Base-by-base conservation (phyloP, 139 green algal species). In the Picochlorum costavermella region DNA sequence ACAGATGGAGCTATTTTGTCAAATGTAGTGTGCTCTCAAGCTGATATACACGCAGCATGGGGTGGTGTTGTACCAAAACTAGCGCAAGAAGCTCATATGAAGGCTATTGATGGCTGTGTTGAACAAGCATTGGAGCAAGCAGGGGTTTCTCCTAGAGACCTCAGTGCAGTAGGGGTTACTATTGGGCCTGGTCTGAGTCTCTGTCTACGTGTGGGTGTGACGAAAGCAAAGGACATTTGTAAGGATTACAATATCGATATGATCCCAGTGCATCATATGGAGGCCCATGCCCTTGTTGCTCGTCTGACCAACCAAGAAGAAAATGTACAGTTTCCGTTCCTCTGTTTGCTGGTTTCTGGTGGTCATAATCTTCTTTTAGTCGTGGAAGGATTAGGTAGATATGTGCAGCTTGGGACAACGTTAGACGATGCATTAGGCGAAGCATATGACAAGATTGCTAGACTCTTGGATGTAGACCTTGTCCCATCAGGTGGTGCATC, bases 181-280 rank as follows among this genome's bases (percentile, higher is more conserved):
- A 67, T 97, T 3, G 94, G 94, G 3, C 93, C 94, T 0, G 94
- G 94, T 1, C 83, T 99, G 14, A 86, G 82, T 64, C 71, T 97
- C 36, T 99, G 94, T 76, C 75, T 98, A 40, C 71, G 70, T 59
- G 86, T 98, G 12, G 93, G 93, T 5, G 88, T 95, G n/a, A 57
- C 61, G n/a, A 95, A 96, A 73, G 94, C 94, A 14, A 71, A 80
- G n/a, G 44, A 75, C 14, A 53, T 98, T 12, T 80, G 87, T 1
- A 60, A 70, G 1, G 10, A 61, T 23, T 68, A 89, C 69, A 31
- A 60, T 3, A 58, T 96, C 14, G 86, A 86, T 1, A 64, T 98
- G 0, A 73, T 98, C 6, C 70, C 75, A 6, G 81, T 98, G 12
- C 94, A 99, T 64, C 94, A 99, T 75, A 97, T 99, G 92, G 94